Percentiles rank a stretch among this genome's conserved stretches.
Conservation (phyloP, 2,329 filamentous ascomycete genomes). For the Hypoxylon sp. region DNA sequence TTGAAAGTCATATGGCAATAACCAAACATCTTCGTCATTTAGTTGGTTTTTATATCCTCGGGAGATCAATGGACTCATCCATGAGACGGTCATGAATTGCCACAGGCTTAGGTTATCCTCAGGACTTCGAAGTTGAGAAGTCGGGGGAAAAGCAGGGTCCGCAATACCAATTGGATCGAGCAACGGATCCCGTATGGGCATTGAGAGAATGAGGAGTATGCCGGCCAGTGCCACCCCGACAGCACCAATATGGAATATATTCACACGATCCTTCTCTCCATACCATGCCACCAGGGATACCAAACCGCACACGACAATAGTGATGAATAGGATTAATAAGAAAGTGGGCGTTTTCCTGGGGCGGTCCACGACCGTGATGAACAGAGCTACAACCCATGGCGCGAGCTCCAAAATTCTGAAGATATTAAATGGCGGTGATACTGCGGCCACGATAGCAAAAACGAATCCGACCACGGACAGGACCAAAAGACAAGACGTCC, state of each 20-base stretch:
- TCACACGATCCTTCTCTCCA: slow-evolving; percentile 52
- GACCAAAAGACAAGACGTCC: slow-evolving; percentile 56
- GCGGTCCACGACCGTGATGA: slow-evolving; percentile 58
- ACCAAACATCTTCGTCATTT: slow-evolving; percentile 85
- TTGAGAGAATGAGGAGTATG: slow-evolving; percentile 70
- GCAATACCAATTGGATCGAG: slow-evolving; percentile 71
- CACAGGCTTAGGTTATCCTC: slow-evolving; percentile 86
- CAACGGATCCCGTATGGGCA: slow-evolving; percentile 77
- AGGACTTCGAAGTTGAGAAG: slow-evolving; percentile 73
- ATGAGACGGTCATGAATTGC: slow-evolving; percentile 88
- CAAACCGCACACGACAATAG: slow-evolving; percentile 54
- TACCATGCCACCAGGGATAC: slow-evolving; percentile 48
- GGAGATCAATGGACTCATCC: slow-evolving; percentile 82
- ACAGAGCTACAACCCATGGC: slow-evolving; percentile 58
- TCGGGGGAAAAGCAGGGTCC: slow-evolving; percentile 68
- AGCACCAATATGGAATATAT: slow-evolving; percentile 54
- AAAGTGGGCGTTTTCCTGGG: slow-evolving; percentile 61
- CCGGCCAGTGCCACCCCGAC: slow-evolving; percentile 62
- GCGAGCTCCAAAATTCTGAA: slow-evolving; percentile 55
- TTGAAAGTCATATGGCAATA: slow-evolving; percentile 84
- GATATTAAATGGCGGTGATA: slow-evolving; percentile 51
- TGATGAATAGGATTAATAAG: slow-evolving; percentile 58
- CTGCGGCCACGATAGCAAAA: slow-evolving; percentile 53
- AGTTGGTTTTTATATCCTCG: slow-evolving; percentile 76
- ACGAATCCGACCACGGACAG: slow-evolving; percentile 56